Evolutionary conservation across 163 green algal genomes (phyloP).

Genomic region (Prototheca wickerhamii): DNA sequence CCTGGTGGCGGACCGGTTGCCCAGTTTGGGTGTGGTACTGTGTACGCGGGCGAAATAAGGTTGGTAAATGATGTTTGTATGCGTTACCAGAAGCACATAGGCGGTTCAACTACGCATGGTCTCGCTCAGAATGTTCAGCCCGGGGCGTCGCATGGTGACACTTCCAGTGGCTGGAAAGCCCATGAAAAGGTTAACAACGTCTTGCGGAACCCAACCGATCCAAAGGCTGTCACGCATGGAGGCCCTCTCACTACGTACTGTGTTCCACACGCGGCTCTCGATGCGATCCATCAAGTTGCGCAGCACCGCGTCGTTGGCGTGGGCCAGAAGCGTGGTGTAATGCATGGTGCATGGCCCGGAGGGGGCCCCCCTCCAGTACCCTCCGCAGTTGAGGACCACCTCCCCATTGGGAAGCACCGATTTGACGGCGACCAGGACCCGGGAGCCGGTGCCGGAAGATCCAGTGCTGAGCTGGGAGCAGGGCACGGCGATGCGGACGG

Average conservation of each 20-base stretch:
- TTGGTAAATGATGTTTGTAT: too few relatives aligned
- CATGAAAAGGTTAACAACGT: background rate
- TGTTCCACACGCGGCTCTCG: background rate
- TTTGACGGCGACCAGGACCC: background rate
- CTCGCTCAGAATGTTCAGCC: too few relatives aligned
- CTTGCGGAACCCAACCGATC: background rate
- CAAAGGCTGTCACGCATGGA: background rate
- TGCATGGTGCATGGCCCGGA: background rate
- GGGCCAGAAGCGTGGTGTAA: conserved; percentile 9
- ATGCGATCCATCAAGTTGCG: conserved; percentile 2
- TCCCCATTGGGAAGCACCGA: background rate
- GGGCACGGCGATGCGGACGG: conserved; percentile 10
- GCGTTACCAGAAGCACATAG: too few relatives aligned
- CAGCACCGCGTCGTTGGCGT: conserved; percentile 10
- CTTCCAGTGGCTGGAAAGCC: background rate
- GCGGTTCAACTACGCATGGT: too few relatives aligned
- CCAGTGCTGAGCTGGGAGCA: conserved; percentile 9
- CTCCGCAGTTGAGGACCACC: conserved; percentile 10
- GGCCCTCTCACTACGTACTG: background rate
- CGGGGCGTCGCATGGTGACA: background rate
- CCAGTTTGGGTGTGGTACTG: too few relatives aligned
- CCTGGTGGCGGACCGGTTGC: too few relatives aligned
- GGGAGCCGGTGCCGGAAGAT: background rate
- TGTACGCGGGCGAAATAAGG: too few relatives aligned
- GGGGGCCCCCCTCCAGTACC: conserved; percentile 7